Base-by-base conservation (phyloP, 2,329 filamentous ascomycete genomes). In the Fusarium globosum region DNA sequence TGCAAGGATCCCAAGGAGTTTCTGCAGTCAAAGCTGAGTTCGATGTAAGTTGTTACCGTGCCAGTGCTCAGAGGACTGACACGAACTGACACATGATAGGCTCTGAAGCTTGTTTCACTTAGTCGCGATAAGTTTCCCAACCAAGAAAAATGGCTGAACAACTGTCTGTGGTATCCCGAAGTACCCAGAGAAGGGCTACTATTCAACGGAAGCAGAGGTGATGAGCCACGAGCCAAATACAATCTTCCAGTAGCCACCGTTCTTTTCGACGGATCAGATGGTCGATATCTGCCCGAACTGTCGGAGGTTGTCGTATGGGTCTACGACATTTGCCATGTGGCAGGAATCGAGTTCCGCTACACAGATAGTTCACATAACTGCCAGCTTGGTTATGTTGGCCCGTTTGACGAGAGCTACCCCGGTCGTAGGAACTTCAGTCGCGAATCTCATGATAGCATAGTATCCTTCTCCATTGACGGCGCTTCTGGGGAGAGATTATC, bases 121-220 rank as follows among this genome's bases (percentile, higher is more conserved):
- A 20, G 28, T n/a, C 52, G 26, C 2, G 4, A 42, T 0, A n/a
- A 14, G 9, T 8, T 39, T 12, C 16, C 21, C 1, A 2, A 12
- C 2, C 20, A 56, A 3, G 6, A 11, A 11, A 18, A 5, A 8
- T 56, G 52, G 52, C 15, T 42, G 0, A 56, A 56, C 12, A 42
- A 26, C 38, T 56, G 52, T 13, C 16, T 42, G 1, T 56, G 52
- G 52, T 56, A 42, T 33, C 21, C 52, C 6, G 14, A 56, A 20
- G 28, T 56, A 2, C 38, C 38, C 2, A 9, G 3, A 4, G 39
- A 20, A 4, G 28, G 21, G 3, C 9, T 56, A 7, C 3, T 15
- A 5, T 56, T 30, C 2, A 8, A 33, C 4, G 14, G 52, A 30
- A 56, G 21, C 12, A 4, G 6, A 30, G 52, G 26, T n/a, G 10